phyloP scores from a whole-genome alignment of 2,329 filamentous ascomycete genomes.

The Fusarium foetens region DNA sequence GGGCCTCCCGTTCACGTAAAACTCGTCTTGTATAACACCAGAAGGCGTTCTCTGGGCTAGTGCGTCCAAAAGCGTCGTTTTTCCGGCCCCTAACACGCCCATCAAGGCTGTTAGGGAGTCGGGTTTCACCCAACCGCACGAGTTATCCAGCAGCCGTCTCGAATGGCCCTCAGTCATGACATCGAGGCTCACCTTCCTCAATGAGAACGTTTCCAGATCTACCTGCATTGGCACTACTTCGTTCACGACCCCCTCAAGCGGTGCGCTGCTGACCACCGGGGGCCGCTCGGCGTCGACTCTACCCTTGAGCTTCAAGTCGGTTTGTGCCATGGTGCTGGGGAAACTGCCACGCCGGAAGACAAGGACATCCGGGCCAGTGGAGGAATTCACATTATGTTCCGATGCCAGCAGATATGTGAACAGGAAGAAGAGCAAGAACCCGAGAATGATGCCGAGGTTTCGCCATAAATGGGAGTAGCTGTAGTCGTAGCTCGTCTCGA shows the following conservation, averaged over 20 bases:
- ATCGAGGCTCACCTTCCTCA: not conserved
- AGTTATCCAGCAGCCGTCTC: not conserved
- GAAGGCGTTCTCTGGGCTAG: not conserved
- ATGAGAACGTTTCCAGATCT: not conserved
- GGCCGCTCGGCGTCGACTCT: not conserved
- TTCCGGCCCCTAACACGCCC: not conserved
- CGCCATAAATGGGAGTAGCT: conserved; percentile 69
- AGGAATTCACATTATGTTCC: conserved; percentile 62
- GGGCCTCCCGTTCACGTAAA: not conserved
- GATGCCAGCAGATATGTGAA: conserved; percentile 69
- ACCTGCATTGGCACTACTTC: not conserved
- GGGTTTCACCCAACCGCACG: not conserved
- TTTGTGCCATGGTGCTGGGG: conserved; percentile 43
- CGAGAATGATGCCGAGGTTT: conserved; percentile 76
- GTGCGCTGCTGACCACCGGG: not conserved
- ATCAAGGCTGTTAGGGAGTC: not conserved
- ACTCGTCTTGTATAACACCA: not conserved
- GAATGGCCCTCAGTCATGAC: not conserved
- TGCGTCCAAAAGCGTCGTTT: not conserved
- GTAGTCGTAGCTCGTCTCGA: conserved; percentile 66
- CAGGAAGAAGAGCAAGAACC: conserved; percentile 72
- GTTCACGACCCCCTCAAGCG: not conserved
- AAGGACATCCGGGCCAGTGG: conserved; percentile 70
- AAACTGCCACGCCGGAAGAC: conserved; percentile 70
- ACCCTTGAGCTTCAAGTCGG: not conserved